These are phyloP conservation scores for Magnaporthiopsis rhizophila DNA, from an alignment of 2,329 filamentous ascomycete species.

Conservation along the genomic window DNA sequence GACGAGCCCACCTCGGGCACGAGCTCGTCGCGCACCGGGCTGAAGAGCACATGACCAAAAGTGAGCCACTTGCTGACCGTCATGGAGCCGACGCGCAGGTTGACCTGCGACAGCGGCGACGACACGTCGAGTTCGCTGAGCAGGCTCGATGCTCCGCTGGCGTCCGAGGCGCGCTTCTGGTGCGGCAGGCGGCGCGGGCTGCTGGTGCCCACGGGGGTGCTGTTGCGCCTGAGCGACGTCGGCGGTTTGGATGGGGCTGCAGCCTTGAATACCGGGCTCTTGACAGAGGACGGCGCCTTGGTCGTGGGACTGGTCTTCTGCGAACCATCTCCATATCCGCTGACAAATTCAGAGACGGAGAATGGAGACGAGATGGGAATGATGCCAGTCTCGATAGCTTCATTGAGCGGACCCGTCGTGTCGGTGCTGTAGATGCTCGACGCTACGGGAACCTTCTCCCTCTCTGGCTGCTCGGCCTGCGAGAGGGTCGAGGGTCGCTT, in stretches of 20 bases:
- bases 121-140: constrained; percentile 49
- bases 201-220: constrained; percentile 15
- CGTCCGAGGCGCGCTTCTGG: constrained; percentile 29
- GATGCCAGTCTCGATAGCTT: constrained; percentile 33
- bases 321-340: constrained; percentile 30
- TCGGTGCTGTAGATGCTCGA: constrained; percentile 49
- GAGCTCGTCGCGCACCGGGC: constrained; percentile 67
- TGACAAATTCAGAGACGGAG: constrained; percentile 33
- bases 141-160: constrained; percentile 34
- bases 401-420: constrained; percentile 43
- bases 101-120: constrained; percentile 61
- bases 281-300: constrained; percentile 10
- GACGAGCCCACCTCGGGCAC: constrained; percentile 34
- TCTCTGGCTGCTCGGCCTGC: constrained; percentile 19
- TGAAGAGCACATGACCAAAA: constrained; percentile 77
- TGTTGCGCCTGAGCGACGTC: constrained; percentile 15
- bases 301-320: constrained; percentile 13
- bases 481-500: not conserved
- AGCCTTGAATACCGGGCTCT: constrained; percentile 7
- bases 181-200: constrained; percentile 11
- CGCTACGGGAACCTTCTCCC: constrained; percentile 24
- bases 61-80: constrained; percentile 85
- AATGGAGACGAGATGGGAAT: constrained; percentile 34
- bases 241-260: not conserved
- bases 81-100: constrained; percentile 71